phyloP scores from a whole-genome alignment of 495 filamentous ascomycete species.

The Podospora pseudopauciseta region DNA sequence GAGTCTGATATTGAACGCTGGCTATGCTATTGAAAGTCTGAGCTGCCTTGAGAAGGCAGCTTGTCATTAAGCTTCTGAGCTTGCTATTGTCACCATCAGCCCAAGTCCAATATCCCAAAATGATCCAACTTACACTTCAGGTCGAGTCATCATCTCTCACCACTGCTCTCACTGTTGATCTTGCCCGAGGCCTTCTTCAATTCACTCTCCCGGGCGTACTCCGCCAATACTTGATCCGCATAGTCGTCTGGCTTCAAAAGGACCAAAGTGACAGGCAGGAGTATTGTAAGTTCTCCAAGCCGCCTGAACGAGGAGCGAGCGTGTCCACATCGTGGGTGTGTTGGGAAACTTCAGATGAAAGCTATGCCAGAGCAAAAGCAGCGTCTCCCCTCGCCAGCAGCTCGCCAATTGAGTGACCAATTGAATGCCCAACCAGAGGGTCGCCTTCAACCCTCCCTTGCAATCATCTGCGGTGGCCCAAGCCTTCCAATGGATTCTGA shows the following conservation, averaged over 20 bases:
- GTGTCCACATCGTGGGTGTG: not conserved
- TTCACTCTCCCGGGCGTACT: not conserved
- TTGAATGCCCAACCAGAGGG: no score
- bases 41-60: not conserved
- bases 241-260: no score
- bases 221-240: no score
- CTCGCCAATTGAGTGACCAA: not conserved
- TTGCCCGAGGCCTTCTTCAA: not conserved
- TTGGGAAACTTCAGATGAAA: not conserved
- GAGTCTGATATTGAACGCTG: not conserved
- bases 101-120: not conserved
- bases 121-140: constrained; percentile 14
- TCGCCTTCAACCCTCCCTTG: no score
- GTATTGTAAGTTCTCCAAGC: no score
- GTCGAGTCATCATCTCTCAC: constrained; percentile 9
- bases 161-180: not conserved
- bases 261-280: no score
- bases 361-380: not conserved
- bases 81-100: constrained; percentile 18
- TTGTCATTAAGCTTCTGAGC: constrained; percentile 19
- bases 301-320: no score
- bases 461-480: no score
- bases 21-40: not conserved
- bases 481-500: no score
- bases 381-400: no score